Base-by-base conservation (phyloP, 176 grass and related monocot genomes). In the Eremochloa ophiuroides region DNA sequence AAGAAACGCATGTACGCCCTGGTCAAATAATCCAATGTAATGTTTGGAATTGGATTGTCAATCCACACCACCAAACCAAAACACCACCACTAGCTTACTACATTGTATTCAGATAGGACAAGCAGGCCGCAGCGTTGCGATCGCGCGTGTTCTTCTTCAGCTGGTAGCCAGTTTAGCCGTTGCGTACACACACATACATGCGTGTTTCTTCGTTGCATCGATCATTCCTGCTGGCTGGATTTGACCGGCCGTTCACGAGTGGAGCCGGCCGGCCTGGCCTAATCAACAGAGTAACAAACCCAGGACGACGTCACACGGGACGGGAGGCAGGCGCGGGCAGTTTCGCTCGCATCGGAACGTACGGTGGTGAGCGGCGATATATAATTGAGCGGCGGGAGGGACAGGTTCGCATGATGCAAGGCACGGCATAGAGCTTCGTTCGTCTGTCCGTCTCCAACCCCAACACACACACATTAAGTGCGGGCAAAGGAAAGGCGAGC, bases 401-500 rank as follows among this genome's bases (percentile, higher is more conserved):
- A 10, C n/a, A 26, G 38, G 59, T 25, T 38, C 63, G 77, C 76
- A 43, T 34, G 69, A 56, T 22, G 60, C 61, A 0, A 17, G 40
- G 39, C n/a, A 34, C 72, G 33, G 42, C 78, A n/a, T n/a, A n/a
- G n/a, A 69, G 78, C 20, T 50, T 50, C 77, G 56, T 56, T 9
- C 61, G 28, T 16, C 38, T 62, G 74, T 61, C 81, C 51, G 50
- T 55, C 51, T 62, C 61, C 75, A 30, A 18, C 82, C 62, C 87
- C 70, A 80, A 55, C 62, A 16, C 55, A 55, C 62, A 16, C 55
- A 20, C 62, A 51, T 80, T 80, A 70, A 84, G 69, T 84, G 75
- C 69, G 51, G 62, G 11, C 48, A 15, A 89, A 80, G 87, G 76
- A 80, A 88, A 84, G 80, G 59, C 14, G 25, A 51, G 18, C 66